Base-by-base conservation (phyloP, 2,329 filamentous ascomycete species). In the Aspergillus hiratsukae region DNA sequence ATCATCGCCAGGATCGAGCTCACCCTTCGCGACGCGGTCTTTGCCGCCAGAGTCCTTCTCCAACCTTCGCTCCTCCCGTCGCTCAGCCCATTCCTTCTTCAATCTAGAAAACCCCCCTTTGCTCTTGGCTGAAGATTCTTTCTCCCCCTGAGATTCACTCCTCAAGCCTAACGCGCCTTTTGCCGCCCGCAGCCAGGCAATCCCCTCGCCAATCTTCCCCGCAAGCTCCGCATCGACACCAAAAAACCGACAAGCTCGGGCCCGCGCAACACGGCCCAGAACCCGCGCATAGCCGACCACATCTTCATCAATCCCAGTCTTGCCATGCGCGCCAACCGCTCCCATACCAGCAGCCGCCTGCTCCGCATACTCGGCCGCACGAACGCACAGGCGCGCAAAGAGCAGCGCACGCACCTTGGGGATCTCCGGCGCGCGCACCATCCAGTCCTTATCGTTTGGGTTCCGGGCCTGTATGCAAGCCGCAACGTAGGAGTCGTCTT, bases 401-500 rank as follows among this genome's bases (percentile, higher is more conserved):
- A 99, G 80, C 67, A 95, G 87, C 8, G 91, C 91, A 49, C 93
- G 86, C 19, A 96, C 91, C 69, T 93, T 92, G 29, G 91, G 89
- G 50, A 97, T 90, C 51, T 91, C 86, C 0, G 93, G 91, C 0
- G 91, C 84, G 66, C 89, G 90, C 72, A 94, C 95, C 91, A 97
- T 97, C 93, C 93, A 99, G 63, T 97, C 93, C 59, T 84, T 91
- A 72, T 92, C 91, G 63, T 87, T 86, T 53, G 87, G 84, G 69
- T 96, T 95, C 49, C 92, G 83, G 55, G 87, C 85, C 66, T 96
- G 90, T 0, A 91, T 86, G 2, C 96, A 87, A 6, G 87, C 83
- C 1, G 88, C 86, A 1, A 93, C 88, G 68, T 97, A 97, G 0
- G 93, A 91, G 67, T 99, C 94, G 69, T 97, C 93, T 66, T 97